These are phyloP conservation scores for Cupressus sempervirens DNA, from an alignment of 75 land plant genomes.

Conservation along the genomic window DNA sequence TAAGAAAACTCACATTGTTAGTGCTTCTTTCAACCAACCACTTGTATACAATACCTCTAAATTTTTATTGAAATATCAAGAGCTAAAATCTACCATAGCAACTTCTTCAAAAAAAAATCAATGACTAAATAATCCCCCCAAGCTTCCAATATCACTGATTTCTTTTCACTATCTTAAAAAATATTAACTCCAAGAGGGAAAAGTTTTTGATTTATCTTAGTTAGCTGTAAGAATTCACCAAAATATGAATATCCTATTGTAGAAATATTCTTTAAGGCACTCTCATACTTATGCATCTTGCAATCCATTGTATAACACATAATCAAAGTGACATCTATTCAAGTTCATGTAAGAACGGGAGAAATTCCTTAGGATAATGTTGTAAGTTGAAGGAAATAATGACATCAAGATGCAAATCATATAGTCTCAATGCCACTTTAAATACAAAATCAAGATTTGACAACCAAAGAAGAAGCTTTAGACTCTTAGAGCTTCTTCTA, in stretches of 20 bases:
- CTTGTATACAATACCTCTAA: conserved; percentile 73
- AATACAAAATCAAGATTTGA: conserved; percentile 82
- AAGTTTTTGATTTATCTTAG: conserved; percentile 70
- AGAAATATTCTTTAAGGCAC: conserved; percentile 73
- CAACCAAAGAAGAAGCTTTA: conserved; percentile 92
- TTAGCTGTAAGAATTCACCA: conserved; percentile 67
- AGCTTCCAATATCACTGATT: conserved; percentile 55
- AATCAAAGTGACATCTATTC: conserved; percentile 65
- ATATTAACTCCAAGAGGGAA: conserved; percentile 72
- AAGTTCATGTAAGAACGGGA: conserved; percentile 80
- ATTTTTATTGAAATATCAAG: conserved; percentile 73
- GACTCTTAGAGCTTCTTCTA: conserved; percentile 89
- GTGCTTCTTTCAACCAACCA: conserved; percentile 75
- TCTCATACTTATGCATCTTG: conserved; percentile 67
- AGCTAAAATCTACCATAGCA: conserved; percentile 68
- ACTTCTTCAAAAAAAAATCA: conserved; percentile 93
- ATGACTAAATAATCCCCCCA: conserved; percentile 87
- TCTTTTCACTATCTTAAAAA: conserved; percentile 38
- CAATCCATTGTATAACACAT: conserved; percentile 90
- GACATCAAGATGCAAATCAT: conserved; percentile 93
- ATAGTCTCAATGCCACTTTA: conserved; percentile 90
- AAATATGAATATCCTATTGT: conserved; percentile 66
- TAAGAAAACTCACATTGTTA: conserved; percentile 73
- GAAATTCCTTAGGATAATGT: conserved; percentile 93
- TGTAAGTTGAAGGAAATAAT: conserved; percentile 95